Percentiles rank a stretch among this genome's conserved stretches.
Evolutionary conservation across 768 basidiomycete species (phyloP).

Genomic region (Rhodocollybia butyracea): DNA sequence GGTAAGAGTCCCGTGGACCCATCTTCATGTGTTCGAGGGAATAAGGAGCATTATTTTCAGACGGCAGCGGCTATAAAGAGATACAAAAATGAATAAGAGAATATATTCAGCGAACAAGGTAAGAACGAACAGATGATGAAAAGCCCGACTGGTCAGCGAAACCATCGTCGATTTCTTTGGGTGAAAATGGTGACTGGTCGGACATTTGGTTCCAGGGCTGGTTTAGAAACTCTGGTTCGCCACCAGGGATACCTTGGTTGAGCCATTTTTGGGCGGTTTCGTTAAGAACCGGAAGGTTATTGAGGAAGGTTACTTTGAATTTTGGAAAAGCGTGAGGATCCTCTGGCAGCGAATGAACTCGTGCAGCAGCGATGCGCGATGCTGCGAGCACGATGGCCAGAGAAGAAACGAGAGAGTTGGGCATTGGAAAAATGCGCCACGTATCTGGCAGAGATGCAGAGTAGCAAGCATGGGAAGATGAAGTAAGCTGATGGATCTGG

Average conservation of each 20-base stretch:
- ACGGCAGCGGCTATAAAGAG: slow-evolving; percentile 18
- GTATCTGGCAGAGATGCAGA: neutral
- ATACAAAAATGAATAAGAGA: slow-evolving; percentile 7
- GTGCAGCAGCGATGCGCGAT: slow-evolving; percentile 31
- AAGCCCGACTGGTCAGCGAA: slow-evolving; percentile 32
- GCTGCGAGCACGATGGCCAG: slow-evolving; percentile 14
- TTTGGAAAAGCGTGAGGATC: slow-evolving; percentile 83
- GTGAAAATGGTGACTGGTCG: slow-evolving; percentile 35
- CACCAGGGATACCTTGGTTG: slow-evolving; percentile 65
- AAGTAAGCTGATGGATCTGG: no score
- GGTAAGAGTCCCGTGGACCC: slow-evolving; percentile 63
- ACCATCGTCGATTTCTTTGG: slow-evolving; percentile 60
- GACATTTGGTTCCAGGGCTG: slow-evolving; percentile 49
- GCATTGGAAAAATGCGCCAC: neutral
- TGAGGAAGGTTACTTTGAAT: slow-evolving; percentile 74
- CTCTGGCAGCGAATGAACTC: slow-evolving; percentile 70
- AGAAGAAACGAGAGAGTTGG: neutral
- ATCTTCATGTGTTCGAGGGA: slow-evolving; percentile 75
- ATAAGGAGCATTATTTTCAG: slow-evolving; percentile 29
- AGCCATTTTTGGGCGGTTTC: slow-evolving; percentile 78
- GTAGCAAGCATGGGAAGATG: neutral
- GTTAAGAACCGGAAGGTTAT: slow-evolving; percentile 69
- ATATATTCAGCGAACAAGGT: slow-evolving; percentile 21
- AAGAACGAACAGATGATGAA: slow-evolving; percentile 40
- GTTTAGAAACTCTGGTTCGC: slow-evolving; percentile 74